A percentile compares a stretch with the other conserved stretches of the same genome.
These are phyloP conservation scores for Arctium lappa DNA, from an alignment of 129 eudicot species.

Conservation along the genomic window DNA sequence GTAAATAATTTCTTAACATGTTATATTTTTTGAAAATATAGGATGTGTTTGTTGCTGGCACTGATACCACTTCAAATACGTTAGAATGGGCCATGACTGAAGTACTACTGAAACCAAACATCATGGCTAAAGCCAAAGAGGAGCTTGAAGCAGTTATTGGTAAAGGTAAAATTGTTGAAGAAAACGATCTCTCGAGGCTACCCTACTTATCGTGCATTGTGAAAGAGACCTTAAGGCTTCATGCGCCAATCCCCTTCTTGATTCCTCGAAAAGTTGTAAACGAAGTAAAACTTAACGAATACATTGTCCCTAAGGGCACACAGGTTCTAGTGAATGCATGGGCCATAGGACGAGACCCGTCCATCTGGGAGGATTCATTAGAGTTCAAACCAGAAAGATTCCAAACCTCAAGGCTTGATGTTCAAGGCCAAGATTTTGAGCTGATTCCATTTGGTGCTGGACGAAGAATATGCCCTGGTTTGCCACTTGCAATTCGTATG, in stretches of 20 bases:
- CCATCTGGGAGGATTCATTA: not conserved
- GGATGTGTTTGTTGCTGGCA: conserved; percentile 68
- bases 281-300: not conserved
- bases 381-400: not conserved
- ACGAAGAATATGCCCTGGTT: conserved; percentile 39
- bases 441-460: conserved; percentile 30
- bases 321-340: not conserved
- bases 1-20: not conserved
- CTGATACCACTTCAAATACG: conserved; percentile 63
- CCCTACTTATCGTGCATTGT: not conserved
- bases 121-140: conserved; percentile 40
- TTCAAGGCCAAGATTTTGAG: not conserved
- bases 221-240: not conserved
- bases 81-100: conserved; percentile 75
- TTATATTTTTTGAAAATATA: not conserved
- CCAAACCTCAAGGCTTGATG: not conserved
- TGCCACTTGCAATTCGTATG: conserved; percentile 32
- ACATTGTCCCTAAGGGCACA: not conserved
- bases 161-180: conserved; percentile 40
- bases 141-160: conserved; percentile 58
- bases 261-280: not conserved
- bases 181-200: conserved; percentile 21
- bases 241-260: not conserved
- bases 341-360: not conserved
- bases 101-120: conserved; percentile 32